A percentile compares a stretch with the other conserved stretches of the same genome.
Evolutionary conservation across 305 asterid species (phyloP).

Genomic region (Rubia balearica): DNA sequence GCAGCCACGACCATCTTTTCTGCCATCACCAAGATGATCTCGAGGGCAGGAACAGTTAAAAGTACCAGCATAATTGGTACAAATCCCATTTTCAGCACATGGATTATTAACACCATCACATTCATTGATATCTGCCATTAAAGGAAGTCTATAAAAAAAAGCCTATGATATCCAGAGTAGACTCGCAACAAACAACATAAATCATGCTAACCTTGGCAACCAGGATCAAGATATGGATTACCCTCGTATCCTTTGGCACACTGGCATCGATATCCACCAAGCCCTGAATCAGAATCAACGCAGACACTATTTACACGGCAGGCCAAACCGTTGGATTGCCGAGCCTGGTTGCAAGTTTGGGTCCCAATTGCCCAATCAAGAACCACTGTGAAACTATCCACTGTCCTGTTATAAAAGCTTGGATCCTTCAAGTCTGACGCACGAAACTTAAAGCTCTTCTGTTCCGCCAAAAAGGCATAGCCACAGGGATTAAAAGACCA

Average conservation of each 20-base stretch:
- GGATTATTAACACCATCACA: conserved; percentile 27
- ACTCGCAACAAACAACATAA: not conserved
- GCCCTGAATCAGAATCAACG: conserved; percentile 19
- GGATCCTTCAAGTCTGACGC: conserved; percentile 16
- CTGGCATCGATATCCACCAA: conserved; percentile 30
- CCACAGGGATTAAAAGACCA: conserved; percentile 39
- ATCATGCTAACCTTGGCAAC: conserved; percentile 24
- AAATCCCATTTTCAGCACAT: conserved; percentile 16
- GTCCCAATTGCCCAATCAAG: conserved; percentile 29
- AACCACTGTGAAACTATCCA: conserved; percentile 15
- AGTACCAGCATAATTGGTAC: conserved; percentile 20
- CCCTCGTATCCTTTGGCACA: conserved; percentile 28
- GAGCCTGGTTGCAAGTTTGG: conserved; percentile 14
- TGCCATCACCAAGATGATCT: conserved; percentile 25
- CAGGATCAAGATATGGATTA: conserved; percentile 28
- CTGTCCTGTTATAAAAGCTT: conserved; percentile 11
- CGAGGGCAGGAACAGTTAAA: conserved; percentile 22
- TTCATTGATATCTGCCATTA: conserved; percentile 41
- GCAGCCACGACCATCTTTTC: conserved; percentile 31
- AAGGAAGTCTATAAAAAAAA: conserved; percentile 3
- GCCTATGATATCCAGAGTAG: not conserved
- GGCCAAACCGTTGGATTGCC: conserved; percentile 7
- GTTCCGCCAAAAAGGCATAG: conserved; percentile 55
- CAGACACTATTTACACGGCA: conserved; percentile 23
- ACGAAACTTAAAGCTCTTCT: conserved; percentile 13